A percentile compares a stretch with the other conserved stretches of the same genome.
Evolutionary conservation across 192 early-diverging fungal genomes (phyloP).

Genomic region (Rhizophagus prolifer): DNA sequence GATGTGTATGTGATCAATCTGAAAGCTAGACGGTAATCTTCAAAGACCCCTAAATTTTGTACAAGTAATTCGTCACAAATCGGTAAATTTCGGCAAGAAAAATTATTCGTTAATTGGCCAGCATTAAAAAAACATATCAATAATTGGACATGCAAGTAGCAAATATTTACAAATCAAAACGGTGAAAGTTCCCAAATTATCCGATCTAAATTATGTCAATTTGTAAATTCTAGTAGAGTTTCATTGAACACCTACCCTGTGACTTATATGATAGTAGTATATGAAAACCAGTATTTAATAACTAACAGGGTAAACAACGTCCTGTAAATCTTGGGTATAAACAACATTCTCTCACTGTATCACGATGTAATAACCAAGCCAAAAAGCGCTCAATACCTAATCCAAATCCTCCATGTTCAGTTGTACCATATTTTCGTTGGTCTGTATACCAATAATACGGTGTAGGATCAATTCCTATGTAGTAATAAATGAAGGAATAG

Average conservation of each 20-base stretch:
- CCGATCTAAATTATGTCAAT: no score
- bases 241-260: no score
- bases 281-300: no score
- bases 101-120: no score
- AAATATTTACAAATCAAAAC: no score
- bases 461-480: conserved; percentile 73
- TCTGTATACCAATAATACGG: conserved; percentile 99
- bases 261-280: no score
- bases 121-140: no score
- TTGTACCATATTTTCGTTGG: conserved; percentile 97
- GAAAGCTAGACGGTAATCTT: not conserved
- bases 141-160: no score
- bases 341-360: conserved; percentile 86
- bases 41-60: not conserved
- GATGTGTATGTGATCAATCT: not conserved
- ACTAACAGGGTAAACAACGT: conserved; percentile 66
- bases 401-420: conserved; percentile 96
- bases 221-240: no score
- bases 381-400: conserved; percentile 96
- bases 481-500: not conserved
- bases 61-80: not conserved
- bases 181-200: no score
- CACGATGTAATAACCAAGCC: conserved; percentile 92
- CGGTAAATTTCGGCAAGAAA: no score
- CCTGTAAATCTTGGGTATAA: conserved; percentile 93